Base-by-base conservation (phyloP, 2,329 filamentous ascomycete genomes). In the Diplodia corticola region DNA sequence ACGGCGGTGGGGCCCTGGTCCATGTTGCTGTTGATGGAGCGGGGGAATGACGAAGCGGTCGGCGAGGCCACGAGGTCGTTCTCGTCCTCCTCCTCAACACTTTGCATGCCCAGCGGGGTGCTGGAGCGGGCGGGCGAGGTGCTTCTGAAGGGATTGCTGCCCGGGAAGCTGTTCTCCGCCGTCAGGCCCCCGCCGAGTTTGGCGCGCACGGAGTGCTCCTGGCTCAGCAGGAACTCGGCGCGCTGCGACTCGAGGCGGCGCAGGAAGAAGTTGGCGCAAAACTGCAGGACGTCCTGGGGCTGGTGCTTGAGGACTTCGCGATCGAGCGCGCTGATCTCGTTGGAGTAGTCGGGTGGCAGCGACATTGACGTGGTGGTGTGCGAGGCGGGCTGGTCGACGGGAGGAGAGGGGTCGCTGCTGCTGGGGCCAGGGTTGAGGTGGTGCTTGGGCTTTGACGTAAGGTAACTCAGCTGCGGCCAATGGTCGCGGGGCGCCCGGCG, bases 51-150 rank as follows among this genome's bases (percentile, higher is more conserved):
- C 20, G 80, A 75, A 40, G 80, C 77, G 61, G 91, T 92, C 68
- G 92, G 91, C 64, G 91, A 93, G 70, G 88, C 88, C 74, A 93
- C 84, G 69, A 82, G 83, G 74, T 93, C 91, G 74, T 87, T 88
- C 77, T 94, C 91, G 63, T 96, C 92, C 73, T 96, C 92, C 79
- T 96, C 92, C 67, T 85, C 82, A 67, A 94, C 88, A 68, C 91
- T 86, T 69, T 84, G 85, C 79, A 86, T 86, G 71, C 77, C 76
- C 67, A 77, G 69, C 73, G 75, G 77, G 72, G 80, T 82, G 69
- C 82, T 80, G 69, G 80, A 81, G 67, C 71, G 72, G 71, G 73
- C 77, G 71, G 77, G 76, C 55, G 75, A 73, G 50, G 75, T 76
- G 65, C 57, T 63, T 54, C 51, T 48, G 73, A 93, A 93, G 40